Evolutionary conservation across 2,329 filamentous ascomycete genomes (phyloP), one percentile per base, ranked within the genome.

Genomic region (Verruconis gallopava): DNA sequence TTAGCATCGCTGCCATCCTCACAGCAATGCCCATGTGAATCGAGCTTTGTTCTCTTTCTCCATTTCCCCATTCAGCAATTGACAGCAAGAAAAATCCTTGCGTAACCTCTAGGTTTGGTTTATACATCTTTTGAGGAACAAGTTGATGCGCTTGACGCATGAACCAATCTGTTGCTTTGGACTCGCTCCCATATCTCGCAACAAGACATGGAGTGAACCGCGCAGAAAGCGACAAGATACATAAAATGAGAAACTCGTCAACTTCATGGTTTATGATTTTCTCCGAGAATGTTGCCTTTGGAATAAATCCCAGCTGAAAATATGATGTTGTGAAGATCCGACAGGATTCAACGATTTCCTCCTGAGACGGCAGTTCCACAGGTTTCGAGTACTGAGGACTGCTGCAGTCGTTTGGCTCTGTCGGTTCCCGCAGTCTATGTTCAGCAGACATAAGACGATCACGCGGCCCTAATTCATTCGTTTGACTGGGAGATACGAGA

Each of bases 221-320:
- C 9, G 34, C 34, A 14, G 34, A 37, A 6, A 37, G 9, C 9
- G 9, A 9, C n/a, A 37, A 19, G 9, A 37, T 37, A 15, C 34
- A 9, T 6, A 37, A 37, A 6, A 37, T 6, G 6, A 37, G 14
- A 15, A 37, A 77, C 15, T 68, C 60, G 53, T 66, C 72, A 48
- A 72, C 59, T n/a, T 66, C 67, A n/a, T n/a, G n/a, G 12, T 59
- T 60, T 20, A 62, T 63, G 3, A 62, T 62, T 30, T 58, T 60
- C 18, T 64, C 57, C 1, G 64, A 59, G 40, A 75, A 74, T 39
- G 63, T 56, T 18, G 68, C 59, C 54, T 72, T 74, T 4, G 68
- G 69, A 22, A 76, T 69, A 50, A 77, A 77, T 18, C 73, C 69
- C 4, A 76, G 65, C 53, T 77, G 73, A 47, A 75, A 75, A 51